phyloP scores from a whole-genome alignment of 2,329 filamentous ascomycete genomes.

The Epichloe coenophiala region DNA sequence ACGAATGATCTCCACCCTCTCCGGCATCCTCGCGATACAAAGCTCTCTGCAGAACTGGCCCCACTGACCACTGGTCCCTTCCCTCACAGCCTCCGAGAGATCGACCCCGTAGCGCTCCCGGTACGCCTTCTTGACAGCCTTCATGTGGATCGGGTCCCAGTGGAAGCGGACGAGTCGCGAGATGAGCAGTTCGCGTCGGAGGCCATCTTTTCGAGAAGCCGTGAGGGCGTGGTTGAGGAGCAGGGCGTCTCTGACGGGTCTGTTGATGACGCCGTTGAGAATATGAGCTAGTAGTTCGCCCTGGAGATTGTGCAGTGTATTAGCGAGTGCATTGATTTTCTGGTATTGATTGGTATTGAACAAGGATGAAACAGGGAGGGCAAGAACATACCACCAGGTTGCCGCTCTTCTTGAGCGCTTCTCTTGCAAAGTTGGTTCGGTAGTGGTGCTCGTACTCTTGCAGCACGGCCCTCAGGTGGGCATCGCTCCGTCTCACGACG shows the following conservation, averaged over 20 bases:
- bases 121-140: slow-evolving; percentile 67
- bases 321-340: no score
- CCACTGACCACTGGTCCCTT: slow-evolving; percentile 65
- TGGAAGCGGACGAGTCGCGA: slow-evolving; percentile 79
- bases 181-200: slow-evolving; percentile 77
- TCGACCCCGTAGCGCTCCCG: slow-evolving; percentile 60
- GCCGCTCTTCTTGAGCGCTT: slow-evolving; percentile 75
- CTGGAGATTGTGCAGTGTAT: slow-evolving; percentile 28
- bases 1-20: slow-evolving; percentile 7
- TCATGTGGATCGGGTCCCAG: slow-evolving; percentile 79
- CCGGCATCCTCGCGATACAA: slow-evolving; percentile 47
- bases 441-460: slow-evolving; percentile 62
- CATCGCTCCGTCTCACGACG: slow-evolving; percentile 66
- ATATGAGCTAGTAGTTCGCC: slow-evolving; percentile 91
- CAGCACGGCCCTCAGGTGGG: slow-evolving; percentile 69
- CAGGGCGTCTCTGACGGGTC: slow-evolving; percentile 81
- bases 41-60: slow-evolving; percentile 62
- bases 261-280: slow-evolving; percentile 92
- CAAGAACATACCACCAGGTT: slow-evolving; percentile 74
- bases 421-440: slow-evolving; percentile 70
- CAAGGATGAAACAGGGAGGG: not conserved
- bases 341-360: not conserved
- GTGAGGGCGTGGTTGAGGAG: slow-evolving; percentile 83
- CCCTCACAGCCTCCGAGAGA: slow-evolving; percentile 65
- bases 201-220: slow-evolving; percentile 52